A percentile compares a stretch with the other conserved stretches of the same genome.
Conservation (phyloP, 192 early-diverging fungal species). For the Rhizophagus clarus region DNA sequence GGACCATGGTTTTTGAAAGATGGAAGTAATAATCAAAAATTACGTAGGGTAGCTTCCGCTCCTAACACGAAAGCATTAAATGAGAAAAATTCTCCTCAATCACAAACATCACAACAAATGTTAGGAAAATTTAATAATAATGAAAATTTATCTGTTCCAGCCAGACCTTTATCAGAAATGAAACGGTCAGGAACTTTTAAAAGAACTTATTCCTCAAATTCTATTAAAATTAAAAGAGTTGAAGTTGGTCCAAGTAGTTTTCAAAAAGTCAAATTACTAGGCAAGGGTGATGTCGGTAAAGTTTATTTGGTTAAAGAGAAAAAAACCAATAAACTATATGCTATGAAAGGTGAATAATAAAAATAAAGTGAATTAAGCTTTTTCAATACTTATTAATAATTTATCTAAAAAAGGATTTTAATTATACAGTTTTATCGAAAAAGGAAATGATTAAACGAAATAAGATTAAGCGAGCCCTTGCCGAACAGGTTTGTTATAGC, state of each 20-base stretch:
- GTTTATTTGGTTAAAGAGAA: slow-evolving; percentile 94
- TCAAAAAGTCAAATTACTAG: slow-evolving; percentile 85
- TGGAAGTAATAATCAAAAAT: slow-evolving; percentile 13
- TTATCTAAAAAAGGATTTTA: neutral
- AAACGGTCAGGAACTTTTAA: slow-evolving; percentile 55
- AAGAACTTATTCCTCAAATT: slow-evolving; percentile 80
- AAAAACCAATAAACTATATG: slow-evolving; percentile 78
- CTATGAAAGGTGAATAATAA: slow-evolving; percentile 90
- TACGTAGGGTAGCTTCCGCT: slow-evolving; percentile 51
- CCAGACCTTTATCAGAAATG: slow-evolving; percentile 38
- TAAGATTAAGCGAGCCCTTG: slow-evolving; percentile 96
- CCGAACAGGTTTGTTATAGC: slow-evolving; percentile 85
- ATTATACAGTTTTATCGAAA: slow-evolving; percentile 67
- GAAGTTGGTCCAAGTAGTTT: slow-evolving; percentile 89
- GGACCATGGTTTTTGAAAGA: slow-evolving; percentile 25
- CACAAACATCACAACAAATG: slow-evolving; percentile 34
- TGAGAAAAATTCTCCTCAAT: slow-evolving; percentile 35
- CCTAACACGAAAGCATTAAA: slow-evolving; percentile 48
- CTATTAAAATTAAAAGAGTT: slow-evolving; percentile 77
- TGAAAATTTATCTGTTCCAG: slow-evolving; percentile 25
- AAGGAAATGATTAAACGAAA: slow-evolving; percentile 97
- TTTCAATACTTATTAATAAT: neutral
- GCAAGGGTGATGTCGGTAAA: slow-evolving; percentile 97
- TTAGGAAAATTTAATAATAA: slow-evolving; percentile 19
- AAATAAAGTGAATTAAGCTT: neutral